A percentile compares a stretch with the other conserved stretches of the same genome.
Conservation (phyloP, 2,329 filamentous ascomycete genomes). For the Metarhizium robertsii region DNA sequence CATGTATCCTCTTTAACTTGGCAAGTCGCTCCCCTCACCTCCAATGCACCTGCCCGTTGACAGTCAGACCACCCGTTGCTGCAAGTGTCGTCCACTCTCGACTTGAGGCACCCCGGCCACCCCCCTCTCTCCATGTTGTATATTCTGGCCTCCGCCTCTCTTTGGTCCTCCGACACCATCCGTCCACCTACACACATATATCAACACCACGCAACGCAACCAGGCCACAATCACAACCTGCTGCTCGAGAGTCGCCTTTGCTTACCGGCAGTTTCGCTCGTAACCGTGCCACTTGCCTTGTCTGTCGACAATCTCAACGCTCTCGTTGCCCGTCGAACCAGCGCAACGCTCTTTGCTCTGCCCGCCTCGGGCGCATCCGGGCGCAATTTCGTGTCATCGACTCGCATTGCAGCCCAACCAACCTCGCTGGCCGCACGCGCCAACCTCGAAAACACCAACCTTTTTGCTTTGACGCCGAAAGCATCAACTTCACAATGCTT, state of each 20-base stretch:
- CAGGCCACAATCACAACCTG: too few species aligned
- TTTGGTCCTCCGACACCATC: not conserved
- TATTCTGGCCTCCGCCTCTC: not conserved
- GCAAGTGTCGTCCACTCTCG: not conserved
- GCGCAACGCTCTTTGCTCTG: not conserved
- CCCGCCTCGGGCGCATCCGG: slow-evolving; percentile 3
- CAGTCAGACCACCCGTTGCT: not conserved
- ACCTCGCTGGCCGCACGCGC: not conserved
- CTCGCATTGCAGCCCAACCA: not conserved
- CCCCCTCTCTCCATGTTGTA: not conserved
- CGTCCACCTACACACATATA: not conserved
- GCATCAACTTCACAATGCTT: slow-evolving; percentile 33
- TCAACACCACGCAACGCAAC: not conserved
- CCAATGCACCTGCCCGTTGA: not conserved
- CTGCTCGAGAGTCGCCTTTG: too few species aligned
- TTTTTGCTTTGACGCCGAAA: not conserved
- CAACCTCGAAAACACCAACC: not conserved
- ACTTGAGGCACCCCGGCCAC: not conserved
- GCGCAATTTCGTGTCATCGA: slow-evolving; percentile 1
- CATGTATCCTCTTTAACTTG: slow-evolving; percentile 5
- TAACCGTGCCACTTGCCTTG: too few species aligned
- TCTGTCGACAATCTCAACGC: too few species aligned
- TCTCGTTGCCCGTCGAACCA: too few species aligned
- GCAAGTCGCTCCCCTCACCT: not conserved
- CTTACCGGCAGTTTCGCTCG: too few species aligned